Evolutionary conservation across 345 rosid species (phyloP).

Genomic region (Gossypium bickii): DNA sequence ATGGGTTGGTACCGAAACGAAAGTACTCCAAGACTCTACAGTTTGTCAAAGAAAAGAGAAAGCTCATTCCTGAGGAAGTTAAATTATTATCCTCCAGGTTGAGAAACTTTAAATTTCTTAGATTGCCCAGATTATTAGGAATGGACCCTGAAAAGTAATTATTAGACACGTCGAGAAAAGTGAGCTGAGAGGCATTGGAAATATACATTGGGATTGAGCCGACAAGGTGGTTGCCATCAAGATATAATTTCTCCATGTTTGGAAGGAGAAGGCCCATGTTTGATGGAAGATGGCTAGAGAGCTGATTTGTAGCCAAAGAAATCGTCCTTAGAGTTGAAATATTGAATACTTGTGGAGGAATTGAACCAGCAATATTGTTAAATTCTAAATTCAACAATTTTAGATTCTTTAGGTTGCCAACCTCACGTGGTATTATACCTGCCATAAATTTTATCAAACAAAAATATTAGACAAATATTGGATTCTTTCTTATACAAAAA

Average conservation of each 20-base stretch:
- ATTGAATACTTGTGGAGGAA: neutral
- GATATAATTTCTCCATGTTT: neutral
- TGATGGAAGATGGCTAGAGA: neutral
- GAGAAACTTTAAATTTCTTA: neutral
- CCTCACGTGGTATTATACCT: neutral
- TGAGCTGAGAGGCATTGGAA: neutral
- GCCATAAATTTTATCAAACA: too few species aligned
- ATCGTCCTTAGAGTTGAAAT: neutral
- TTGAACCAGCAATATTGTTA: neutral
- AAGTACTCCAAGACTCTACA: neutral
- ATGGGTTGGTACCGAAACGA: neutral
- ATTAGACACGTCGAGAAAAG: neutral
- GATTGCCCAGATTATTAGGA: neutral
- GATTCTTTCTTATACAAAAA: too few species aligned
- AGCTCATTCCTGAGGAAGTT: neutral
- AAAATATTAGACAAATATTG: too few species aligned
- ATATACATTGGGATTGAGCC: neutral
- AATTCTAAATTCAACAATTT: rapidly evolving
- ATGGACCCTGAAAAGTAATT: neutral
- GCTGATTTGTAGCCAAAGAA: neutral
- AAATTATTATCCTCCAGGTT: neutral
- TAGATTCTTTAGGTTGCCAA: neutral
- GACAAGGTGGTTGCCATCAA: rapidly evolving
- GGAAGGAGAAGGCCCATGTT: neutral
- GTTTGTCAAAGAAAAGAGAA: neutral